Base-by-base conservation (phyloP, 139 green algal genomes). In the Astrephomene gubernaculifera region DNA sequence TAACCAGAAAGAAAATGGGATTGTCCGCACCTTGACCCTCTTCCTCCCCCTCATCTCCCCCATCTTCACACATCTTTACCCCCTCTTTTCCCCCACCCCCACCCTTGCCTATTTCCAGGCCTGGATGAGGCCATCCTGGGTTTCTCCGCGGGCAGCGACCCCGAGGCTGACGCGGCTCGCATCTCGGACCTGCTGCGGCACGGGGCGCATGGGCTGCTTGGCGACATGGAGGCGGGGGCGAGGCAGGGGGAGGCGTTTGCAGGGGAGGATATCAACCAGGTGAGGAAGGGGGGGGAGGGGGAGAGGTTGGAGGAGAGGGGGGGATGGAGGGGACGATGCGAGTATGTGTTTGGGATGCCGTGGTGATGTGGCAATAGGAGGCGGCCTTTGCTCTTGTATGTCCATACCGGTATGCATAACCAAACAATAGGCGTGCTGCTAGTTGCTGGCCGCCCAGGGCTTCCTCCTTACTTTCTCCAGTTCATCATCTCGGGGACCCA, bases 51-150 rank as follows among this genome's bases (percentile, higher is more conserved):
- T n/a, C 22, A 67, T 22, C 10, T 67, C 49, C 17, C 49, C 49
- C 49, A 12, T 25, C 49, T 57, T 57, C 17, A 12, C 49, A 12
- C 60, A 67, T n/a, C 60, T 67, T 10, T 35, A 35, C 60, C 60
- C 60, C 60, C 10, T 29, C 60, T n/a, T 67, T 22, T n/a, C 22
- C 57, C 57, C 22, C 19, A 65, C n/a, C 63, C n/a, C 31, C 63
- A 22, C 8, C n/a, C 9, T 41, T 21, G 31, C 63, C 31, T 24
- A 29, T 24, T 65, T 19, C 10, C 87, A 95, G 95, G 96, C 49
- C 92, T 99, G 43, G 96, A 99, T 79, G 95, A 99, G 86, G 97
- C 96, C 21, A 95, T 99, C 75, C 92, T 98, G 63, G 96, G 96
- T 45, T 86, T 81, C 39, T 68, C 71, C 33, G 76, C 27, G 10